phyloP scores from a whole-genome alignment of 768 basidiomycete genomes.

The Kwoniella sp. region DNA sequence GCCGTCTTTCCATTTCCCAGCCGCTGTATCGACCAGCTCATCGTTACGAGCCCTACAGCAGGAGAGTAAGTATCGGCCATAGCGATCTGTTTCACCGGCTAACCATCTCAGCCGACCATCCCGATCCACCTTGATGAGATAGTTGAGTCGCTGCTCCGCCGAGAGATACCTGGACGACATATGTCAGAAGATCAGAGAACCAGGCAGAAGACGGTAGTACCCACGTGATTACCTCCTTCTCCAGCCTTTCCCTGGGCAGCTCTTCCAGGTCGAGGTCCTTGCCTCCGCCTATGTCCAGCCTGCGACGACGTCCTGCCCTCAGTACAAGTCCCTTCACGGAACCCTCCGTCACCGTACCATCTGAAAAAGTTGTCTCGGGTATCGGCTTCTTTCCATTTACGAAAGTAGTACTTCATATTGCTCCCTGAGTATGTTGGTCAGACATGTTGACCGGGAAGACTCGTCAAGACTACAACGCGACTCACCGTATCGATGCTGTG shows the following conservation, averaged over 20 bases:
- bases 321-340: background rate
- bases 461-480: background rate
- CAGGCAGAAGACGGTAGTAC: too few relatives aligned
- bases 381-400: slow-evolving; percentile 59
- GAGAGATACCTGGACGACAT: slow-evolving; percentile 57
- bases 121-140: slow-evolving; percentile 59
- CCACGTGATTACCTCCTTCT: slow-evolving; percentile 56
- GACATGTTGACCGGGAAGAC: background rate
- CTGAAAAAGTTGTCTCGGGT: slow-evolving; percentile 65
- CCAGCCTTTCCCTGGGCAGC: slow-evolving; percentile 60
- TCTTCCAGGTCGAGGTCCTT: slow-evolving; percentile 59
- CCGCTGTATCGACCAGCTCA: slow-evolving; percentile 59
- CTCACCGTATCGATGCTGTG: slow-evolving; percentile 38
- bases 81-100: background rate
- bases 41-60: slow-evolving; percentile 54
- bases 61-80: slow-evolving; percentile 8
- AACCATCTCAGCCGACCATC: slow-evolving; percentile 52
- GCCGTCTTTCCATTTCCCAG: slow-evolving; percentile 62
- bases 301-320: slow-evolving; percentile 29
- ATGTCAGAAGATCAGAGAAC: too few relatives aligned
- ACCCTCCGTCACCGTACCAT: slow-evolving; percentile 19
- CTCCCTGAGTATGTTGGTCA: slow-evolving; percentile 16
- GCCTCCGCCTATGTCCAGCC: slow-evolving; percentile 63
- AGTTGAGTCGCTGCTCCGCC: slow-evolving; percentile 62
- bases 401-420: slow-evolving; percentile 56